Base-by-base conservation (phyloP, 306 rosid genomes). In the Argentina anserina region DNA sequence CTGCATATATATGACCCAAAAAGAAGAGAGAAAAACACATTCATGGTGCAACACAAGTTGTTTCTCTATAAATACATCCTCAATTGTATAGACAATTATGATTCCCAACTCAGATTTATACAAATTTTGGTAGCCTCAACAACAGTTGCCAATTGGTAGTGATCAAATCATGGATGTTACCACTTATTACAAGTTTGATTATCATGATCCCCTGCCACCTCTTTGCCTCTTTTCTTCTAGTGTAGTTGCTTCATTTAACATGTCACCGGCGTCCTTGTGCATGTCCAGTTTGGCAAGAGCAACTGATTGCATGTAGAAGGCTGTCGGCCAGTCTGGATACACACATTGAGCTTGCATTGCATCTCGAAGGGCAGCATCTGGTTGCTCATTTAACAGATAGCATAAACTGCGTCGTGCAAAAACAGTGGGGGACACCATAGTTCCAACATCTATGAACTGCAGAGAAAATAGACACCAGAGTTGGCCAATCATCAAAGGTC, bases 311-410 rank as follows among this genome's bases (percentile, higher is more conserved):
- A 94, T 86, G 90, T 91, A 94, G 84, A 94, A 94, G 42, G 99
- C 93, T 0, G 97, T 91, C 2, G 96, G 90, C 99, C 99, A 94
- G 67, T 94, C 99, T 25, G 99, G 97, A 80, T 81, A 85, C 41
- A 91, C 92, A 3, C 91, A 88, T 71, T 94, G 98, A 33, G 98
- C 97, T 81, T 94, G 98, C 98, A 94, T 94, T 55, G 96, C 98
- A 84, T 94, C 98, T 75, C 98, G 84, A 39, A 94, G 97, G 0
- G 98, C 98, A 7, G 97, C 88, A 73, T 94, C 97, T 4, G 98
- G 89, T 72, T 91, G 97, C 79, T 94, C 98, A 9, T 90, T 81
- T 71, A 94, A 80, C 84, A 94, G 87, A 83, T 89, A 87, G 84
- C 98, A 94, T 17, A 94, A 88, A 81, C 98, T 94, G 58, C 98